Base-by-base conservation (phyloP, 2,329 filamentous ascomycete species). In the Colletotrichum agaves region DNA sequence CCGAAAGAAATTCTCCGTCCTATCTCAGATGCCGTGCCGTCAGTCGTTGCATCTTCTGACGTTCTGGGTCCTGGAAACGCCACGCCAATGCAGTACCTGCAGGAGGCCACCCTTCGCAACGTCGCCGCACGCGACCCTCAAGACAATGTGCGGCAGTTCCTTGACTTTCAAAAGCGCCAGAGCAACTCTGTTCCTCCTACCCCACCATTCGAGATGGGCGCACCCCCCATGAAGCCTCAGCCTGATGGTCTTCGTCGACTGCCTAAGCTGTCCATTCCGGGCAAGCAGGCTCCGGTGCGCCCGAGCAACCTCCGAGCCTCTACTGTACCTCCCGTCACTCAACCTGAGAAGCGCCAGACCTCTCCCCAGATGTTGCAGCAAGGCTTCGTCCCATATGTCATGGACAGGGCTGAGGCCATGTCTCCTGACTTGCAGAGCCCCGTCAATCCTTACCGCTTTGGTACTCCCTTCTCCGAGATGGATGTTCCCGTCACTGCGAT, bases 91-190 rank as follows among this genome's bases (percentile, higher is more conserved):
- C 85, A 87, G 66, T 88, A 90, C 70, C 86, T 98, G 41, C 90
- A 94, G 73, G 90, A 94, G 77, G 88, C 91, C 55, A 86, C 85
- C 46, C 88, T 97, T 15, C 88, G 89, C 65, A 88, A 85, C 70
- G 77, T 97, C 35, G 86, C 91, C 75, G 83, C 84, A 17, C 87
- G 91, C 60, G 94, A 98, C 75, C 92, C 94, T 5, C 94, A 97
- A 78, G 94, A 98, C 80, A 97, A 95, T 73, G 93, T 98, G 39
- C 90, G 93, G 75, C 93, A 97, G 72, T 98, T 97, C 79, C 86
- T 98, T 60, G 88, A 88, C 75, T 94, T 97, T 77, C 95, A 98
- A 77, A 90, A 92, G 41, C 71, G 77, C 76, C 85, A 87, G 62
- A 74, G 79, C 23, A 82, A 82, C 69, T 87, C 90, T 60, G 86